Evolutionary conservation across 768 basidiomycete species (phyloP), one percentile per base, ranked within the genome.

Genomic region (Tulasnella sp.): DNA sequence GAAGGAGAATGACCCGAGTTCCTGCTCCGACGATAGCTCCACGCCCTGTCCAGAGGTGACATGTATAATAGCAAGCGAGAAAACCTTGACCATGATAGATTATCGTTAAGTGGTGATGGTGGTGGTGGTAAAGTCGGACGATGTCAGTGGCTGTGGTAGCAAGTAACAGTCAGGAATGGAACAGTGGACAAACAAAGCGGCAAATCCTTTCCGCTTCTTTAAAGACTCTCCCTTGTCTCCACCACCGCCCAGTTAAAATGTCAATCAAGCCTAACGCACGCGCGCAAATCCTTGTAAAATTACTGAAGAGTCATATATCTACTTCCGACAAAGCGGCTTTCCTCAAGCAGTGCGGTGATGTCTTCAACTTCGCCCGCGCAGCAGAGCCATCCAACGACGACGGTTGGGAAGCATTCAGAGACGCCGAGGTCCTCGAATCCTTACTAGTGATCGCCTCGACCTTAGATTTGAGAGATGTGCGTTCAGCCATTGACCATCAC

Each of bases 1-100:
- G 87, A 98, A 99, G 40, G 92, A 92, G 87, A 96, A 98, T 15
- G 92, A 92, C 37, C 92, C 93, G 18, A 98, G 88, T 83, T 99
- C 97, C 67, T 88, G 89, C 20, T 92, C 91, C 51, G 85, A 88
- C 80, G 87, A 86, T 40, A 99, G 90, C 42, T 91, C 84, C 5
- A 88, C 88, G n/a, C 88, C 87, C 20, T 91, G 84, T 20, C 90
- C 89, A 42, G 88, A 88, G 5, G 92, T 90, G 23, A 91, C 88
- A 74, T 91, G 87, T 71, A 93, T 83, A 46, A 98, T 84, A 35
- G 94, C 90, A 80, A 97, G 88, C 10, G 92, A 90, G 83, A 88
- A 96, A 81, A 98, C 88, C 89, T 96, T 98, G 94, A 97, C 96
- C 77, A 74, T 86, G 79, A 61, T 32, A 29, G 29, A 35, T 26